Evolutionary conservation across 2,329 filamentous ascomycete genomes (phyloP).

Genomic region (Ophiosphaerella herpotricha): DNA sequence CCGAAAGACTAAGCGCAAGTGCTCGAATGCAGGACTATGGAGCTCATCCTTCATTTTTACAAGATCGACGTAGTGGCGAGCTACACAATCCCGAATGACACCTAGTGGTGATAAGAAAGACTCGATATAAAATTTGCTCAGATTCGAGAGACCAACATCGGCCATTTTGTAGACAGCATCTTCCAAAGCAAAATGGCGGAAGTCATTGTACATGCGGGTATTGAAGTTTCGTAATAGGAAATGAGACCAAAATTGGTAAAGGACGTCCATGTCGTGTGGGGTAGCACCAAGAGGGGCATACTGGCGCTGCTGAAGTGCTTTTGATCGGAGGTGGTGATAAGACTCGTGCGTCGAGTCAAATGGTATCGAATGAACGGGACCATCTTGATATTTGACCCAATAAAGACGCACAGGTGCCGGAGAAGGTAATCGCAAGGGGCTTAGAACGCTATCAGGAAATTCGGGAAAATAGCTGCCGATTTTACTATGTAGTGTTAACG

Average conservation of each 20-base stretch:
- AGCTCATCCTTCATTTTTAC: conserved; percentile 54
- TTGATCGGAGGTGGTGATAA: conserved; percentile 54
- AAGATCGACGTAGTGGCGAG: conserved; percentile 60
- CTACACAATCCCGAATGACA: conserved; percentile 58
- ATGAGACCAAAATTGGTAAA: conserved; percentile 77
- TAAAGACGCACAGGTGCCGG: conserved; percentile 44
- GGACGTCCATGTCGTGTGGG: conserved; percentile 64
- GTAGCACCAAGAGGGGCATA: conserved; percentile 50
- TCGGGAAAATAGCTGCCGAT: conserved; percentile 23
- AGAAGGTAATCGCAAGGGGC: conserved; percentile 21
- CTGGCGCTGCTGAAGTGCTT: conserved; percentile 56
- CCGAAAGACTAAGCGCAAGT: conserved; percentile 58
- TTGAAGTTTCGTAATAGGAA: conserved; percentile 77
- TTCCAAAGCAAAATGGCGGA: conserved; percentile 68
- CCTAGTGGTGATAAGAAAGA: conserved; percentile 56
- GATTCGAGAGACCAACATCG: conserved; percentile 62
- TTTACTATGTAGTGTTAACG: conserved; percentile 18
- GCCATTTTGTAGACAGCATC: conserved; percentile 61
- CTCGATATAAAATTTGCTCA: conserved; percentile 69
- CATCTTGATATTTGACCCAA: conserved; percentile 57
- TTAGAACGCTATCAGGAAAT: conserved; percentile 22
- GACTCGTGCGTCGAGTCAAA: conserved; percentile 54
- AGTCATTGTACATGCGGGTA: conserved; percentile 74
- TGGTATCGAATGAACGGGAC: conserved; percentile 50
- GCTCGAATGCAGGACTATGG: conserved; percentile 55